These are phyloP conservation scores for Boletus patriciae DNA, from an alignment of 768 basidiomycete genomes.

Conservation along the genomic window DNA sequence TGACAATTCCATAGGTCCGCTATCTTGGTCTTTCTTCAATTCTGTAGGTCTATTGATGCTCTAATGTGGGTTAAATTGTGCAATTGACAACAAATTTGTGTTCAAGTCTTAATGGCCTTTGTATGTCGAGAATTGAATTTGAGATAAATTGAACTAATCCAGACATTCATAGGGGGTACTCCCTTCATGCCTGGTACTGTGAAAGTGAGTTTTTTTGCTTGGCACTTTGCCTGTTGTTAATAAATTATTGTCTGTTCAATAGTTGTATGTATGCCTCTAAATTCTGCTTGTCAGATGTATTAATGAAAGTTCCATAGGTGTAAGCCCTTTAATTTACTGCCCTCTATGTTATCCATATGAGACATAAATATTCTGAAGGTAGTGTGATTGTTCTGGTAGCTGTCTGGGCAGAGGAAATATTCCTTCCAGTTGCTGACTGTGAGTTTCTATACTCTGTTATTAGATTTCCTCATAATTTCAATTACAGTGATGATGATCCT, in stretches of 20 bases:
- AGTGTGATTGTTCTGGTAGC: too few species aligned
- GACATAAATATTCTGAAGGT: too few species aligned
- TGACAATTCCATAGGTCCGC: background rate
- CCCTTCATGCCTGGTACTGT: slow-evolving; percentile 3
- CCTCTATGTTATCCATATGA: too few species aligned
- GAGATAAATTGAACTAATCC: background rate
- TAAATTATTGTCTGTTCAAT: background rate
- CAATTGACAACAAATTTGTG: background rate
- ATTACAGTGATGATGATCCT: too few species aligned
- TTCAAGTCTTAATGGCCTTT: background rate
- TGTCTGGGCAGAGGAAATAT: too few species aligned
- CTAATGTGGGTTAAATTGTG: too few species aligned
- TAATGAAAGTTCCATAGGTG: too few species aligned
- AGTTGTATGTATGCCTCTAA: slow-evolving; percentile 7
- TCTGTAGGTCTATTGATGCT: background rate
- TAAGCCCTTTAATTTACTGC: too few species aligned
- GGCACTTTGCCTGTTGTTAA: background rate
- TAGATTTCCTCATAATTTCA: too few species aligned
- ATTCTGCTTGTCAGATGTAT: too few species aligned
- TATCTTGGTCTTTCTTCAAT: slow-evolving; percentile 1
- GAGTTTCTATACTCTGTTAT: too few species aligned
- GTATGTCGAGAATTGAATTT: background rate
- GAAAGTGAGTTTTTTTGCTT: background rate
- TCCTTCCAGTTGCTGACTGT: too few species aligned
- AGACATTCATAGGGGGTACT: background rate